phyloP scores from a whole-genome alignment of 495 filamentous ascomycete species.

The Neurospora hispaniola region DNA sequence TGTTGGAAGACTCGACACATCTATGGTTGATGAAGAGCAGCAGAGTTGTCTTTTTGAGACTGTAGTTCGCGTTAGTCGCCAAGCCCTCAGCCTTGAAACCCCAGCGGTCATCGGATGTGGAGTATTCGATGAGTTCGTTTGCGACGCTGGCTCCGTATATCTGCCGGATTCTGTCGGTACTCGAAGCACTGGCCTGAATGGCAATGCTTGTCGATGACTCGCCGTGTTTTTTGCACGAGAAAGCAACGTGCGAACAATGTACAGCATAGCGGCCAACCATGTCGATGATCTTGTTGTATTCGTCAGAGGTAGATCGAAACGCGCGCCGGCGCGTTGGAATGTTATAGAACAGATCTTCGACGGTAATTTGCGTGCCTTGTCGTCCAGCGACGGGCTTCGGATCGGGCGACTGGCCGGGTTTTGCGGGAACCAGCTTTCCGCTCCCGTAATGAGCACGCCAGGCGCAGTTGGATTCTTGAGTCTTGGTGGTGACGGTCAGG shows the following conservation, averaged over 20 bases:
- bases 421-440: conserved; percentile 73
- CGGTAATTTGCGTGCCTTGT: conserved; percentile 93
- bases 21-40: conserved; percentile 97
- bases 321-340: conserved; percentile 79
- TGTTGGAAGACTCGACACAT: conserved; percentile 83
- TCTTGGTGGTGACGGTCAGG: conserved; percentile 88
- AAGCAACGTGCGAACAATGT: conserved; percentile 84
- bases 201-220: conserved; percentile 74
- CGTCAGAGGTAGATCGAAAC: conserved; percentile 85
- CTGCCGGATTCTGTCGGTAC: conserved; percentile 75
- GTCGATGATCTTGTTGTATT: conserved; percentile 97
- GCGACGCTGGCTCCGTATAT: conserved; percentile 81
- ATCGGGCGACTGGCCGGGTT: conserved; percentile 83
- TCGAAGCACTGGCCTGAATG: conserved; percentile 57
- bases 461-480: conserved; percentile 77
- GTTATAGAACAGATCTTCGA: conserved; percentile 97
- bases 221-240: conserved; percentile 94
- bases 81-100: conserved; percentile 76
- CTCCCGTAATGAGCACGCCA: conserved; percentile 80
- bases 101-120: conserved; percentile 60
- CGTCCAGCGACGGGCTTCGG: conserved; percentile 84
- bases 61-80: conserved; percentile 91
- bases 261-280: conserved; percentile 89
- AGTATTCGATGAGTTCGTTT: conserved; percentile 77
- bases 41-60: conserved; percentile 80